Evolutionary conservation across 1,284 basidiomycete genomes (phyloP).

Genomic region (Inonotus hispidus): DNA sequence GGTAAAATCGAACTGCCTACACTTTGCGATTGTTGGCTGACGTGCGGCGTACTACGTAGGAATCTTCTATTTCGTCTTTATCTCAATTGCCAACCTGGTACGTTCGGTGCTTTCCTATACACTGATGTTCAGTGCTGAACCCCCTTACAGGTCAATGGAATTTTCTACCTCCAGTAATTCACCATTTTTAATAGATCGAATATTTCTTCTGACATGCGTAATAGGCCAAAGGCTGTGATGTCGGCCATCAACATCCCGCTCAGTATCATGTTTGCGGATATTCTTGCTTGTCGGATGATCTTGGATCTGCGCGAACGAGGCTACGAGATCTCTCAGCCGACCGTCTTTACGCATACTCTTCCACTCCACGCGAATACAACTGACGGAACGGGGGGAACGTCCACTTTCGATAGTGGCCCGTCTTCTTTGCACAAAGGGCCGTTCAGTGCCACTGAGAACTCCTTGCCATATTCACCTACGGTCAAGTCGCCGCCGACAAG

Average conservation of each 20-base stretch:
- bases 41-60: conserved; percentile 33
- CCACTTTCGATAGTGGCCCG: neutral
- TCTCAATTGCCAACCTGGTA: conserved; percentile 71
- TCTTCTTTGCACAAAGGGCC: neutral
- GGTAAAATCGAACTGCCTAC: conserved; percentile 36
- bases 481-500: neutral
- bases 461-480: neutral
- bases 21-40: neutral
- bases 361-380: conserved; percentile 5
- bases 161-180: conserved; percentile 74
- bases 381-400: neutral
- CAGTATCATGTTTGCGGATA: conserved; percentile 77
- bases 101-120: conserved; percentile 10
- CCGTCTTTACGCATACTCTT: conserved; percentile 1
- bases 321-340: conserved; percentile 25
- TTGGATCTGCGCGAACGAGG: conserved; percentile 72
- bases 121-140: neutral
- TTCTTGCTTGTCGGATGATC: conserved; percentile 75
- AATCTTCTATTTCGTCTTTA: conserved; percentile 75
- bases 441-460: neutral
- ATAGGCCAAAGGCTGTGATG: conserved; percentile 69
- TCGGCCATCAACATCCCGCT: conserved; percentile 82
- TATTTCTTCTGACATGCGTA: neutral
- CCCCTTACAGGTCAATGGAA: conserved; percentile 54
- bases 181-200: neutral